Evolutionary conservation across 2,329 filamentous ascomycete genomes (phyloP).

Genomic region (Madurella fahalii): DNA sequence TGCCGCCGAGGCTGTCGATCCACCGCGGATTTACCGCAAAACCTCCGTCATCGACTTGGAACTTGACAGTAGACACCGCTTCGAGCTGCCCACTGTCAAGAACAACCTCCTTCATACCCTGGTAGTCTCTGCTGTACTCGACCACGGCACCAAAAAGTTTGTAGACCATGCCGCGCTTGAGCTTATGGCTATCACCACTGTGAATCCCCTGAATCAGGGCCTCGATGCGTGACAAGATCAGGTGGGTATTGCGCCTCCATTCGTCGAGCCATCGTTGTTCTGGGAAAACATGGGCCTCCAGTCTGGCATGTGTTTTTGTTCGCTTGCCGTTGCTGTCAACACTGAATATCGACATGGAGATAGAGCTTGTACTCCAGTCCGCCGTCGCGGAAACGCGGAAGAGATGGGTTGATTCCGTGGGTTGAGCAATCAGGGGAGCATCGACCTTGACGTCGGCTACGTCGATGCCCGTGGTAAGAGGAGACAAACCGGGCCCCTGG

Average conservation of each 20-base stretch:
- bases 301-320: slow-evolving; percentile 48
- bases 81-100: slow-evolving; percentile 32
- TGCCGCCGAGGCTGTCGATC: slow-evolving; percentile 37
- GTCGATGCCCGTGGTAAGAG: slow-evolving; percentile 41
- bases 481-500: slow-evolving; percentile 47
- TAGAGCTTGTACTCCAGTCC: too few species aligned
- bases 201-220: slow-evolving; percentile 46
- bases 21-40: slow-evolving; percentile 40
- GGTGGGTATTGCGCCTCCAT: slow-evolving; percentile 54
- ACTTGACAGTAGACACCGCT: slow-evolving; percentile 29
- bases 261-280: slow-evolving; percentile 53
- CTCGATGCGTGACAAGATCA: slow-evolving; percentile 49
- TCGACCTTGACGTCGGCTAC: slow-evolving; percentile 41
- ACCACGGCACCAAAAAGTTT: slow-evolving; percentile 40
- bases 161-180: slow-evolving; percentile 62
- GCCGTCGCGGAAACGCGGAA: too few species aligned
- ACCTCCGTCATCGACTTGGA: slow-evolving; percentile 26
- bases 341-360: too few species aligned
- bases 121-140: slow-evolving; percentile 36
- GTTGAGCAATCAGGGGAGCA: too few species aligned
- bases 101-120: slow-evolving; percentile 39
- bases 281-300: too few species aligned
- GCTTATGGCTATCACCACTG: slow-evolving; percentile 54
- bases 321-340: slow-evolving; percentile 33
- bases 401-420: too few species aligned